Base-by-base conservation (phyloP, 2,329 filamentous ascomycete genomes). In the Parastagonospora avenae region DNA sequence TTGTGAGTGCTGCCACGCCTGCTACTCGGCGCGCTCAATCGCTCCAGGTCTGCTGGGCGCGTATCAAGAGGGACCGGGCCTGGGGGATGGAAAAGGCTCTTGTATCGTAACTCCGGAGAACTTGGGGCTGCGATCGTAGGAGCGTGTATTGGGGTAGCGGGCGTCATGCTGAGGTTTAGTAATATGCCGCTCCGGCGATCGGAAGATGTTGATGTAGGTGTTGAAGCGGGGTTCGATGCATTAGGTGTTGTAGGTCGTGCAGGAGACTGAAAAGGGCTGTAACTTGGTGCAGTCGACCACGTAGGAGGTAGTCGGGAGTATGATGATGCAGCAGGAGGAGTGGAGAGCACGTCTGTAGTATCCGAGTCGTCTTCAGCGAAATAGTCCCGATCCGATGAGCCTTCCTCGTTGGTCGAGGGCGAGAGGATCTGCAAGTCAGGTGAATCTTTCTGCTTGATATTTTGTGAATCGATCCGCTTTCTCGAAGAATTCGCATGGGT, bases 21-120 rank as follows among this genome's bases (percentile, higher is more conserved):
- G 43, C 57, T 62, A 6, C 54, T 12, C n/a, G 41, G 50, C 27
- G 38, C 55, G 30, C 35, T 42, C 15, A 36, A 51, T 19, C 33
- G 31, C 48, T 27, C 37, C 15, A 33, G 48, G 35, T 52, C 53
- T 19, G 36, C 60, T 11, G 51, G 45, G 41, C 41, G 52, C 8
- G 54, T 50, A 51, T 64, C 61, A 4, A 57, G 55, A 2, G 55
- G 56, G 10, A 59, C 54, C 2, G 57, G 55, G 1, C 53, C 53
- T 2, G 63, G 53, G 1, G 65, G 60, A 29, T 78, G 76, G 50
- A 78, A 78, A 0, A 78, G 57, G 4, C 66, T 65, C 60, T 77
- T 77, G 52, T 78, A 79, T 4, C 67, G 67, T 1, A 68, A 51
- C 47, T 77, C 75, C 1, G 75, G 73, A 1, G 70, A 70, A 54